phyloP scores from a whole-genome alignment of 192 early-diverging fungal genomes.

The Chytriomyces sp. region DNA sequence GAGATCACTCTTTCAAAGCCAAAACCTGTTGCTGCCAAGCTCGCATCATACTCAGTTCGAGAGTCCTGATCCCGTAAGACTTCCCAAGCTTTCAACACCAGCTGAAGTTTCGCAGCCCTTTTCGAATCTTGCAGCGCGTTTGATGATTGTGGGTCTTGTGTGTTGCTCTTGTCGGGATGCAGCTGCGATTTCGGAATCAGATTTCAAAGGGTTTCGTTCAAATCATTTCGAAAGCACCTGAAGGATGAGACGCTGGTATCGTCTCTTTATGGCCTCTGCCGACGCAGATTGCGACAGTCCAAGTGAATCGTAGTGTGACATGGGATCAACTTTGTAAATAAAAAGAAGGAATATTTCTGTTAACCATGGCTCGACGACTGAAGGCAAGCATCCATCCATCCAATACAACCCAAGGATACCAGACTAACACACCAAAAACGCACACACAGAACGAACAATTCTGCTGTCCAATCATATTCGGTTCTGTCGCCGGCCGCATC shows the following conservation, averaged over 20 bases:
- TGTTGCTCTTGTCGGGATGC: conserved; percentile 30
- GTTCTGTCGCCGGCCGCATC: conserved; percentile 79
- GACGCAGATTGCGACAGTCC: not conserved
- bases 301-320: not conserved
- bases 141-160: not conserved
- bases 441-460: conserved; percentile 22
- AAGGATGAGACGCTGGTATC: conserved; percentile 17
- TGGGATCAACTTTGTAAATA: too few species aligned
- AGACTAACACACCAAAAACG: too few species aligned
- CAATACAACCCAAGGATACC: too few species aligned
- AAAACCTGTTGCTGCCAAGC: not conserved
- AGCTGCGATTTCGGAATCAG: not conserved
- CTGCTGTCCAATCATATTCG: conserved; percentile 83
- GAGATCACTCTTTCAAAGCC: not conserved
- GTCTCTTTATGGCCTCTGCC: conserved; percentile 4
- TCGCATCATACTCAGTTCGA: not conserved
- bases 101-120: conserved; percentile 3
- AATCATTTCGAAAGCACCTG: not conserved
- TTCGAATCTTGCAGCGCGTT: not conserved
- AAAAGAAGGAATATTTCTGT: too few species aligned
- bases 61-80: conserved; percentile 6
- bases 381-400: too few species aligned
- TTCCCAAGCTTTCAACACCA: conserved; percentile 31
- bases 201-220: not conserved
- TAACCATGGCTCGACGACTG: too few species aligned